Percentiles rank a stretch among this genome's conserved stretches.
These are phyloP conservation scores for Candida coquimbonensis DNA, from an alignment of 805 yeast species.

Conservation along the genomic window DNA sequence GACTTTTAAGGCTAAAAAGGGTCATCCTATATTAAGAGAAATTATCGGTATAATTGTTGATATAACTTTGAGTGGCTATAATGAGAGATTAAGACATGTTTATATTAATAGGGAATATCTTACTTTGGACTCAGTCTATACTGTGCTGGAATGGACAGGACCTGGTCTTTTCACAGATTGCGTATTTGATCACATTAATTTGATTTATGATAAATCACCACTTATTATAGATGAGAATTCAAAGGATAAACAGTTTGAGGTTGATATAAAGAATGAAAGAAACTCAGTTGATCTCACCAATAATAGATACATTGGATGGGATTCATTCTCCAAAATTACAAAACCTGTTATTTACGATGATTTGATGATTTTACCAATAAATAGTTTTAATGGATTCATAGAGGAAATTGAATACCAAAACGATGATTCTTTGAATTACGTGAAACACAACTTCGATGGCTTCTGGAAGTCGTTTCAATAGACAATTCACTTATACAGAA, in stretches of 20 bases:
- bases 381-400: conserved; percentile 16
- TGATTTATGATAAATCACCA: neutral
- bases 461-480: conserved; percentile 15
- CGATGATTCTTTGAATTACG: conserved; percentile 7
- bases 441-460: conserved; percentile 18
- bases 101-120: conserved; percentile 27
- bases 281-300: conserved; percentile 3
- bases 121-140: conserved; percentile 52
- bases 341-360: conserved; percentile 16
- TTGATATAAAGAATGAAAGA: conserved; percentile 10
- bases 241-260: neutral
- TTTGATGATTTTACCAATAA: conserved; percentile 15
- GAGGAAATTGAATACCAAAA: conserved; percentile 8
- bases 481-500: too few relatives aligned
- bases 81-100: conserved; percentile 20
- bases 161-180: conserved; percentile 46
- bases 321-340: conserved; percentile 12
- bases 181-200: conserved; percentile 38
- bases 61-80: conserved; percentile 37
- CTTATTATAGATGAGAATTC: too few relatives aligned
- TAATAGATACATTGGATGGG: conserved; percentile 14
- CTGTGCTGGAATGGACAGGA: conserved; percentile 52
- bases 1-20: conserved; percentile 52
- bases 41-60: conserved; percentile 48
- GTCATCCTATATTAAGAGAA: conserved; percentile 57